Evolutionary conservation across 2,329 filamentous ascomycete species (phyloP).

Genomic region (Beauveria sp.): DNA sequence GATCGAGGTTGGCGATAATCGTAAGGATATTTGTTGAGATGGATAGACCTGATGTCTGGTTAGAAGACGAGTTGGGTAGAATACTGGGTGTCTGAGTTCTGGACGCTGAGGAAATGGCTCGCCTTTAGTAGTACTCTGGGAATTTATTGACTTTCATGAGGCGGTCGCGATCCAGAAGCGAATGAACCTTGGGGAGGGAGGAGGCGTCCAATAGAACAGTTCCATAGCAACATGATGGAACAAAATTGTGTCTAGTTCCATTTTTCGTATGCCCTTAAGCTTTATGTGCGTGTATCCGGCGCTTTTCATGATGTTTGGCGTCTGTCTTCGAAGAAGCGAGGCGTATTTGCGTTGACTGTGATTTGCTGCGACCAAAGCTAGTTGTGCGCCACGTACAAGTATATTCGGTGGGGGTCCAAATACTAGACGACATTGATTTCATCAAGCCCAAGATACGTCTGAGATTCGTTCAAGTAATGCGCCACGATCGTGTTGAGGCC

Average conservation of each 20-base stretch:
- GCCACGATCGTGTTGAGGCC: neutral
- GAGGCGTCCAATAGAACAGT: neutral
- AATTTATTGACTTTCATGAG: neutral
- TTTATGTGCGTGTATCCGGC: neutral
- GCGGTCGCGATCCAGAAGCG: conserved; percentile 3
- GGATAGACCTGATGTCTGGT: neutral
- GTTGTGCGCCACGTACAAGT: neutral
- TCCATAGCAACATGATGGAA: neutral
- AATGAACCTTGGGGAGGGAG: neutral
- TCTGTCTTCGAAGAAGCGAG: neutral
- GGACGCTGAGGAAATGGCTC: neutral
- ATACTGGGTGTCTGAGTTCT: neutral
- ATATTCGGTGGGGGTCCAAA: neutral
- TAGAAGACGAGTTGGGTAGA: neutral
- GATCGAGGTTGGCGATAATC: neutral
- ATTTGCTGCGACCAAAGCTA: neutral
- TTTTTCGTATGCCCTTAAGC: neutral
- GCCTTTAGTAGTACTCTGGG: neutral
- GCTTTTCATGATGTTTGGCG: neutral
- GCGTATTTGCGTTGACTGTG: neutral
- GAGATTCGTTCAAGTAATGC: too few species aligned
- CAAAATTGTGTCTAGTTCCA: neutral
- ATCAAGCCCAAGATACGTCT: too few species aligned
- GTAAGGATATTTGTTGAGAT: neutral
- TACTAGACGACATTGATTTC: too few species aligned